Conservation (phyloP, 495 filamentous ascomycete species). For the Talaromyces thailandensis region DNA sequence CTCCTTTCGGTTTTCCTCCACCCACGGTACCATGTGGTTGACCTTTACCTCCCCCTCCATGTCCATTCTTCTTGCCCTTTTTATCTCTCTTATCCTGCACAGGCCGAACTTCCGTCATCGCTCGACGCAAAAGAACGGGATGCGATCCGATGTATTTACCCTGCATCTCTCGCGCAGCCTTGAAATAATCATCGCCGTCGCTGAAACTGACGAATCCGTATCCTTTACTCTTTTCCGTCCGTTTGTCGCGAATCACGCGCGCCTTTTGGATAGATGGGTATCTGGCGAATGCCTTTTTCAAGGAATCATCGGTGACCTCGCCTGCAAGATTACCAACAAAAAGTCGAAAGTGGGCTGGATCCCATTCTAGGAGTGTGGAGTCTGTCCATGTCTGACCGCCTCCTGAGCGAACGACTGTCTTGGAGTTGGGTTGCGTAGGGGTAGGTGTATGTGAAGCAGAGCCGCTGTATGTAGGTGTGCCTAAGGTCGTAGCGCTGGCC, state of each 20-base stretch:
- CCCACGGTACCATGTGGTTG: conserved; percentile 12
- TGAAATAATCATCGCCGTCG: conserved; percentile 91
- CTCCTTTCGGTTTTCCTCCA: conserved; percentile 40
- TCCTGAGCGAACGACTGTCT: conserved; percentile 76
- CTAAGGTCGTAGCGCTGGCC: conserved; percentile 38
- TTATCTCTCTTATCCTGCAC: conserved; percentile 39
- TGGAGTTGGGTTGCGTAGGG: conserved; percentile 37
- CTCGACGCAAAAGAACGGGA: conserved; percentile 75
- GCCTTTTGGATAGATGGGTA: conserved; percentile 87
- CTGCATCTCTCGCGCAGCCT: conserved; percentile 93
- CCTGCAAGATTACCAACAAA: conserved; percentile 98
- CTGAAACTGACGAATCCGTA: conserved; percentile 96
- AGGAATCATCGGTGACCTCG: conserved; percentile 92
- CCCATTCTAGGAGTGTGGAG: conserved; percentile 82
- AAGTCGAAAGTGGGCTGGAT: conserved; percentile 86
- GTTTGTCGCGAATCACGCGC: conserved; percentile 91
- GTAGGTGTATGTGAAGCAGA: conserved; percentile 30
- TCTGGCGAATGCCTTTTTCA: conserved; percentile 84
- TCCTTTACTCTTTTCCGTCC: conserved; percentile 88
- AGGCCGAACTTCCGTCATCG: conserved; percentile 82
- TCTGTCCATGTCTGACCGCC: conserved; percentile 90
- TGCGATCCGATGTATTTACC: conserved; percentile 98
- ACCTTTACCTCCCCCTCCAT: conserved; percentile 18
- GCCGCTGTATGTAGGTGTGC: conserved; percentile 23
- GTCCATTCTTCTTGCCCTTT: conserved; percentile 29